These are phyloP conservation scores for Mycena metata DNA, from an alignment of 768 basidiomycete genomes.

Conservation along the genomic window DNA sequence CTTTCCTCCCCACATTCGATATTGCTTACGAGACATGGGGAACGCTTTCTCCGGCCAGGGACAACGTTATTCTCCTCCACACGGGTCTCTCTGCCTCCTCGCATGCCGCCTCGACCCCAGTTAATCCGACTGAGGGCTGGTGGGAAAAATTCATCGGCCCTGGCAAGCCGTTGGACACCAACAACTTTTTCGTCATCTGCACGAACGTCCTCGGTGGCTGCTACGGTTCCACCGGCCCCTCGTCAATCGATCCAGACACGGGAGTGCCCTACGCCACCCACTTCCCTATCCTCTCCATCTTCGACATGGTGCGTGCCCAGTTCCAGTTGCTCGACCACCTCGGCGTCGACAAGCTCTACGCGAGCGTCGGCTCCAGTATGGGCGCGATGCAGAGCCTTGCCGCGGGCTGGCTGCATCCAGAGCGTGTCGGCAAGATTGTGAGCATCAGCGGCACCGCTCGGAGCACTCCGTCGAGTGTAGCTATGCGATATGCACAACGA, in stretches of 20 bases:
- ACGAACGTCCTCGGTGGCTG: conserved; percentile 98
- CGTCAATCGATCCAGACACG: conserved; percentile 79
- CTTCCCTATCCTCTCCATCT: conserved; percentile 93
- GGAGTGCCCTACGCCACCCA: conserved; percentile 86
- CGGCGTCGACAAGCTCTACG: conserved; percentile 87
- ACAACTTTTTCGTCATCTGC: conserved; percentile 93
- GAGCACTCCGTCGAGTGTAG: conserved; percentile 91
- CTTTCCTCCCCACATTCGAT: conserved; percentile 76
- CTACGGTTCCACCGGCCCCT: conserved; percentile 97
- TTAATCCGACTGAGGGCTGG: conserved; percentile 91
- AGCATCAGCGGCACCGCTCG: conserved; percentile 96
- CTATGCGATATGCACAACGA: conserved; percentile 96
- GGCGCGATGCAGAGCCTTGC: conserved; percentile 98
- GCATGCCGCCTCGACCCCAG: conserved; percentile 86
- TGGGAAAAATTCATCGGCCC: conserved; percentile 99
- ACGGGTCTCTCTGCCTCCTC: conserved; percentile 97
- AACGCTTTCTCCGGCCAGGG: conserved; percentile 76
- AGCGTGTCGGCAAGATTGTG: conserved; percentile 89
- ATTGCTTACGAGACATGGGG: conserved; percentile 99
- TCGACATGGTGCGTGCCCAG: conserved; percentile 98
- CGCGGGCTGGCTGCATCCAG: conserved; percentile 92
- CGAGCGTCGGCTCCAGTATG: conserved; percentile 96
- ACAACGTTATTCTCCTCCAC: conserved; percentile 95
- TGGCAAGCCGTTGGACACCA: conserved; percentile 92
- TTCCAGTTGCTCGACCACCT: conserved; percentile 88